These are phyloP conservation scores for Phytophthora quininea DNA, from an alignment of 352 stramenopile species.

Conservation along the genomic window DNA sequence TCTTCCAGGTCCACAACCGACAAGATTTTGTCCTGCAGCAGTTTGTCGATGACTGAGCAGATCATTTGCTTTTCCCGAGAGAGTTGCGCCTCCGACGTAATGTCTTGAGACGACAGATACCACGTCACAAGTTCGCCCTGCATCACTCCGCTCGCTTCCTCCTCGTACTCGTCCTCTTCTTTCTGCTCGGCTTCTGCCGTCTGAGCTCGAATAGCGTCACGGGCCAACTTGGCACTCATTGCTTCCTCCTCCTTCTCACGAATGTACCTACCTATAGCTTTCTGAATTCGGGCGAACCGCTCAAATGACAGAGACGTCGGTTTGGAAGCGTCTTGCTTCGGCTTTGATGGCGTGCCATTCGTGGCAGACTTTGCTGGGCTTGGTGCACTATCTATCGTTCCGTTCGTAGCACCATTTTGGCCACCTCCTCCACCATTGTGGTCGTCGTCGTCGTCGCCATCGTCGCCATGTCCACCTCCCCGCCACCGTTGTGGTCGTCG, in stretches of 20 bases:
- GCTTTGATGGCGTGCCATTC: constrained; percentile 27
- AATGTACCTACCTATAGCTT: constrained; percentile 78
- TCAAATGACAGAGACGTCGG: constrained; percentile 78
- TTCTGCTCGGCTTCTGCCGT: constrained; percentile 18
- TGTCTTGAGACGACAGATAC: constrained; percentile 86
- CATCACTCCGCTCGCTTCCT: constrained; percentile 62
- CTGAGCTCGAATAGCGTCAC: constrained; percentile 38
- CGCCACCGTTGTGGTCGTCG: constrained; percentile 38
- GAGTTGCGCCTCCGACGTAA: constrained; percentile 83
- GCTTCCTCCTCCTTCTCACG: constrained; percentile 79
- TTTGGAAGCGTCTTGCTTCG: constrained; percentile 27
- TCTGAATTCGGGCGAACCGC: constrained; percentile 82
- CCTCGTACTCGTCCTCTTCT: constrained; percentile 60
- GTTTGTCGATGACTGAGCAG: constrained; percentile 80
- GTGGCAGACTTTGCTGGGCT: constrained; percentile 3
- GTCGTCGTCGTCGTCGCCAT: constrained; percentile 10
- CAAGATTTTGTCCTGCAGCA: constrained; percentile 80
- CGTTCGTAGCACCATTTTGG: constrained; percentile 23
- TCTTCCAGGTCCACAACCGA: constrained; percentile 73
- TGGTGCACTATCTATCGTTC: constrained; percentile 10
- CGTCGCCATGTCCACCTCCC: constrained; percentile 2
- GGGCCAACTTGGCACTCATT: constrained; percentile 52
- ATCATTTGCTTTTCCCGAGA: constrained; percentile 84
- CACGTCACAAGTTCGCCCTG: constrained; percentile 86
- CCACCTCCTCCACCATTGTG: constrained; percentile 3